phyloP scores from a whole-genome alignment of 805 yeast genomes.

The Jamesozyma lodderae region DNA sequence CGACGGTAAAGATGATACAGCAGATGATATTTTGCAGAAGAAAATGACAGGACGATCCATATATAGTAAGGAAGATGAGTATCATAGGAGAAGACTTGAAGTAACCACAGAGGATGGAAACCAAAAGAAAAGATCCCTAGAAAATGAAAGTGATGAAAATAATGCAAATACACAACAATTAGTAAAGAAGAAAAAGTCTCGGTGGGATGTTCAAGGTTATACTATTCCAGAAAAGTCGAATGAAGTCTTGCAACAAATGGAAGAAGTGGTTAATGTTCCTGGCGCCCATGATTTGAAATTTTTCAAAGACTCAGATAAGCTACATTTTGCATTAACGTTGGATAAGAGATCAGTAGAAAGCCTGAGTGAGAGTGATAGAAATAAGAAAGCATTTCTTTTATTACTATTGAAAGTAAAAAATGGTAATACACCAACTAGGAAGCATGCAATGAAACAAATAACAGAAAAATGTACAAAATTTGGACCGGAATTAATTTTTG shows the following conservation, averaged over 20 bases:
- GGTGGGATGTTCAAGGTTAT: conserved; percentile 36
- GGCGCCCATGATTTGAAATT: conserved; percentile 57
- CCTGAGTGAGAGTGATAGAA: conserved; percentile 43
- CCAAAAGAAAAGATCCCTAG: conserved; percentile 34
- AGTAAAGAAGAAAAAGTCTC: conserved; percentile 15
- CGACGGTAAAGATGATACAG: conserved; percentile 10
- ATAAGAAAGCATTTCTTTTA: conserved; percentile 52
- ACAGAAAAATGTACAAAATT: conserved; percentile 52
- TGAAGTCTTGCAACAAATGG: conserved; percentile 19
- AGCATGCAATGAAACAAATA: conserved; percentile 55
- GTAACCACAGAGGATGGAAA: conserved; percentile 26
- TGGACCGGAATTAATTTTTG: conserved; percentile 64
- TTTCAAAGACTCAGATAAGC: conserved; percentile 63
- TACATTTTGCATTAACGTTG: conserved; percentile 57
- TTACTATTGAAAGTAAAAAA: conserved; percentile 66
- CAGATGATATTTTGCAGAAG: conserved; percentile 24
- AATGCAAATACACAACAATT: conserved; percentile 14
- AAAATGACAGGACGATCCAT: conserved; percentile 22
- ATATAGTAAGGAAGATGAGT: conserved; percentile 37
- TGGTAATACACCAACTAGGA: conserved; percentile 63
- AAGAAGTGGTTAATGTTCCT: conserved; percentile 46
- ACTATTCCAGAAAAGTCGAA: conserved; percentile 44
- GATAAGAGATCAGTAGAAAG: conserved; percentile 27
- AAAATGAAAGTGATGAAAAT: conserved; percentile 18
- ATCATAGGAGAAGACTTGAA: conserved; percentile 36